These are phyloP conservation scores for Suhomyces chickasaworum DNA, from an alignment of 1,139 yeast genomes.

Conservation along the genomic window DNA sequence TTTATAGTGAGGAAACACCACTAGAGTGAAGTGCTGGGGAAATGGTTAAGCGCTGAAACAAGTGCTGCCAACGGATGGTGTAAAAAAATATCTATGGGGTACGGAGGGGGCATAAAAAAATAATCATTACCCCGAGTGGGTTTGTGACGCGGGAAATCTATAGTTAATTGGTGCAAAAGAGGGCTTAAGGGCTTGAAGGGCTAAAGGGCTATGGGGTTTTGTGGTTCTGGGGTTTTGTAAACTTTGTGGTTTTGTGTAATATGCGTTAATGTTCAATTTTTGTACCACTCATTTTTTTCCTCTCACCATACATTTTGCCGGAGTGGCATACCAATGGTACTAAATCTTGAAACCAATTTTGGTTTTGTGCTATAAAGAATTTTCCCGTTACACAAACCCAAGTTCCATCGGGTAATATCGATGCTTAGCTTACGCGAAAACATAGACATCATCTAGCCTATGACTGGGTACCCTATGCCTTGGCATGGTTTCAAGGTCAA, in stretches of 20 bases:
- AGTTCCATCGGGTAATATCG: not conserved
- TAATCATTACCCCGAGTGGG: slow-evolving; percentile 5
- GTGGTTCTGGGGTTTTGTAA: slow-evolving; percentile 1
- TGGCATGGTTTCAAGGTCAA: not conserved
- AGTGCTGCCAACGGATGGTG: not conserved
- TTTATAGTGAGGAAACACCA: slow-evolving; percentile 9
- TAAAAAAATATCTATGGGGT: slow-evolving; percentile 3
- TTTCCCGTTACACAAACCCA: slow-evolving; percentile 4
- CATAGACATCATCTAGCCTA: not conserved
- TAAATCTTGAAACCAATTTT: not conserved
- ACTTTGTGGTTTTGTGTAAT: slow-evolving; percentile 1
- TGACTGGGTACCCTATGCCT: not conserved
- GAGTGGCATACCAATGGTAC: not conserved
- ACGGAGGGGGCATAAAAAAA: slow-evolving; percentile 2
- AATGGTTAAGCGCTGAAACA: not conserved
- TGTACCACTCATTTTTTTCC: no score
- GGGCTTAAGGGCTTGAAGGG: no score
- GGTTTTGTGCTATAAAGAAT: slow-evolving; percentile 3
- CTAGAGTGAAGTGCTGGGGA: not conserved
- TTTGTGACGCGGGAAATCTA: not conserved
- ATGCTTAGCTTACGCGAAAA: not conserved
- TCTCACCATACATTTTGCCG: not conserved
- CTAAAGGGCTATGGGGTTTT: not conserved
- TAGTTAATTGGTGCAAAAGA: no score
- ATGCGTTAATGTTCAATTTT: no score